Conservation (phyloP, 495 filamentous ascomycete species). For the Talaromyces stipitatus region DNA sequence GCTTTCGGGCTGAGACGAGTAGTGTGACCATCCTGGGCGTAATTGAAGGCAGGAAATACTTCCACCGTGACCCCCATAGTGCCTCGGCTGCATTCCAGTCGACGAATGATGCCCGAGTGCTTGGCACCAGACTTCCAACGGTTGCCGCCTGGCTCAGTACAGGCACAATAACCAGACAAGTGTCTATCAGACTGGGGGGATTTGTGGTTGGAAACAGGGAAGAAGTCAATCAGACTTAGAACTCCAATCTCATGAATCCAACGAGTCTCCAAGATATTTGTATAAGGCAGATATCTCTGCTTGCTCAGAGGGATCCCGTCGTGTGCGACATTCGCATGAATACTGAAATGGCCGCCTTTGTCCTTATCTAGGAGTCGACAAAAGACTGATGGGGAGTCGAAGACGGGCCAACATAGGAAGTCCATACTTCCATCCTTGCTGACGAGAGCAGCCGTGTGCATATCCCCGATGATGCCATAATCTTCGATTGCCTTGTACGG, state of each 20-base stretch:
- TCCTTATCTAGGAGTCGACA: slow-evolving; percentile 62
- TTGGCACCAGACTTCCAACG: slow-evolving; percentile 34
- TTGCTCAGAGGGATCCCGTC: slow-evolving; percentile 50
- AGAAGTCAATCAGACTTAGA: slow-evolving; percentile 64
- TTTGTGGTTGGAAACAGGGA: slow-evolving; percentile 39
- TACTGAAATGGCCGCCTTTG: slow-evolving; percentile 63
- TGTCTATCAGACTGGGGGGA: slow-evolving; percentile 14
- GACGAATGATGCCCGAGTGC: slow-evolving; percentile 48
- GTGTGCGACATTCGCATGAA: slow-evolving; percentile 37
- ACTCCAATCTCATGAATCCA: slow-evolving; percentile 67
- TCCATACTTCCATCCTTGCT: slow-evolving; percentile 64
- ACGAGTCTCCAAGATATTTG: slow-evolving; percentile 62
- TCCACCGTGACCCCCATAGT: slow-evolving; percentile 53
- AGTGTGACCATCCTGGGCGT: slow-evolving; percentile 51
- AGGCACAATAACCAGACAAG: slow-evolving; percentile 30
- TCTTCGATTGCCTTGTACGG: slow-evolving; percentile 62
- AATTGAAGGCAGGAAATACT: slow-evolving; percentile 64
- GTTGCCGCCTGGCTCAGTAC: slow-evolving; percentile 23
- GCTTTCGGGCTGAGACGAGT: slow-evolving; percentile 22
- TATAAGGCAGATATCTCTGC: slow-evolving; percentile 61
- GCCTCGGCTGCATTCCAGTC: slow-evolving; percentile 62
- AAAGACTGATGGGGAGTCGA: slow-evolving; percentile 59
- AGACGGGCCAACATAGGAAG: slow-evolving; percentile 72
- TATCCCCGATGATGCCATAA: slow-evolving; percentile 71
- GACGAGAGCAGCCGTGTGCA: slow-evolving; percentile 67